phyloP scores from a whole-genome alignment of 352 stramenopile genomes.

The Globisporangium okanoganense region DNA sequence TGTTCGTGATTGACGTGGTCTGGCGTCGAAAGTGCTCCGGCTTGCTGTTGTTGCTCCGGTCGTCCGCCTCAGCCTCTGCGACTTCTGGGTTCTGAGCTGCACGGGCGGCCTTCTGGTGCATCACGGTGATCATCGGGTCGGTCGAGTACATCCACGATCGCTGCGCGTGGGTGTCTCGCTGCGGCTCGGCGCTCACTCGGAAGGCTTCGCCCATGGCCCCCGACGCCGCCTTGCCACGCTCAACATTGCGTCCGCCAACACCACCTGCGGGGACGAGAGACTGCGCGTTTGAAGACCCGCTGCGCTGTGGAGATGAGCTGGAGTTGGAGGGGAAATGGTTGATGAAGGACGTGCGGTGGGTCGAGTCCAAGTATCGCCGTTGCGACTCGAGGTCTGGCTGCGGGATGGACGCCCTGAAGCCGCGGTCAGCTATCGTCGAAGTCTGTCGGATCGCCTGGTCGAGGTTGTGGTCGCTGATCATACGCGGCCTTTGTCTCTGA shows the following conservation, averaged over 20 bases:
- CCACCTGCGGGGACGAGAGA: constrained; percentile 42
- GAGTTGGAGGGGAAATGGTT: constrained; percentile 32
- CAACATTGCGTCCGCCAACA: constrained; percentile 30
- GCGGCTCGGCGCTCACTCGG: constrained; percentile 46
- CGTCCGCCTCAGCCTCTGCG: constrained; percentile 9
- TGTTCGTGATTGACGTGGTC: constrained; percentile 56
- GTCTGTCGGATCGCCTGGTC: constrained; percentile 52
- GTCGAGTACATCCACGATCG: constrained; percentile 75
- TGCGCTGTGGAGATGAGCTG: neutral
- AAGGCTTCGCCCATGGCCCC: constrained; percentile 65
- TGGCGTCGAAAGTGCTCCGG: constrained; percentile 29
- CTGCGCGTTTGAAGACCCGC: constrained; percentile 10
- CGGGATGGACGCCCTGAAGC: constrained; percentile 55
- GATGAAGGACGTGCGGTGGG: constrained; percentile 49
- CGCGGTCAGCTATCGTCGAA: constrained; percentile 9
- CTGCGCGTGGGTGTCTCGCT: constrained; percentile 67
- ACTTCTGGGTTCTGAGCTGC: constrained; percentile 4
- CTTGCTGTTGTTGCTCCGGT: constrained; percentile 12
- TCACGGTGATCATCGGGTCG: constrained; percentile 58
- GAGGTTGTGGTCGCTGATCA: constrained; percentile 63
- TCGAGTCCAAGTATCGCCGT: constrained; percentile 54
- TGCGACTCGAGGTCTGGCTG: constrained; percentile 50
- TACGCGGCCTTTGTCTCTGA: constrained; percentile 38
- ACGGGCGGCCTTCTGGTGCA: constrained; percentile 28
- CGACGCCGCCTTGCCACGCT: constrained; percentile 62